These are phyloP conservation scores for Arxiozyma bovina DNA, from an alignment of 1,139 yeast genomes.

Conservation along the genomic window DNA sequence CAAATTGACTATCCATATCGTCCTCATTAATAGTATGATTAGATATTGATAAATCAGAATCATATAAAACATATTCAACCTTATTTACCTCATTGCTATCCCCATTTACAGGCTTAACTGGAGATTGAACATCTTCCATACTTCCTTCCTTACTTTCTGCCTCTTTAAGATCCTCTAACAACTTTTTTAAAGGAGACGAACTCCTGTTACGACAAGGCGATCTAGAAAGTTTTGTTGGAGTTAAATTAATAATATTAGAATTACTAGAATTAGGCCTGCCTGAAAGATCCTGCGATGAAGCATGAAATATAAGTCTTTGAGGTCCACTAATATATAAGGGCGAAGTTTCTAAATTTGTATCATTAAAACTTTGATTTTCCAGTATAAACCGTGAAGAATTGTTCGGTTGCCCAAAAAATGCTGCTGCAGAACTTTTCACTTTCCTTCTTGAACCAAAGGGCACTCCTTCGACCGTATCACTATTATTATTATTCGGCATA, in stretches of 20 bases:
- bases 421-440: conserved; percentile 17
- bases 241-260: neutral
- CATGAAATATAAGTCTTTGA: conserved; percentile 22
- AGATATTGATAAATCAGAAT: neutral
- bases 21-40: neutral
- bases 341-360: neutral
- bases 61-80: neutral
- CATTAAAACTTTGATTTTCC: neutral
- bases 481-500: conserved; percentile 8
- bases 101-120: neutral
- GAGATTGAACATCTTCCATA: conserved; percentile 7
- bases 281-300: conserved; percentile 2
- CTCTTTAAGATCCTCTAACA: conserved; percentile 6
- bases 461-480: conserved; percentile 16
- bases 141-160: conserved; percentile 13
- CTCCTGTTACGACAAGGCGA: conserved; percentile 5
- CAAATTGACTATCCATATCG: neutral
- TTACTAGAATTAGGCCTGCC: conserved; percentile 1
- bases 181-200: conserved; percentile 7
- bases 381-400: conserved; percentile 4
- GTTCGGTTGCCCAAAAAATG: conserved; percentile 7
- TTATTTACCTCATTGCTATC: neutral
- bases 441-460: conserved; percentile 18
- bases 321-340: conserved; percentile 16
- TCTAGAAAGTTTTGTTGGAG: conserved; percentile 1